phyloP scores from a whole-genome alignment of 257 asterid genomes.

The Solanum lignicaule region DNA sequence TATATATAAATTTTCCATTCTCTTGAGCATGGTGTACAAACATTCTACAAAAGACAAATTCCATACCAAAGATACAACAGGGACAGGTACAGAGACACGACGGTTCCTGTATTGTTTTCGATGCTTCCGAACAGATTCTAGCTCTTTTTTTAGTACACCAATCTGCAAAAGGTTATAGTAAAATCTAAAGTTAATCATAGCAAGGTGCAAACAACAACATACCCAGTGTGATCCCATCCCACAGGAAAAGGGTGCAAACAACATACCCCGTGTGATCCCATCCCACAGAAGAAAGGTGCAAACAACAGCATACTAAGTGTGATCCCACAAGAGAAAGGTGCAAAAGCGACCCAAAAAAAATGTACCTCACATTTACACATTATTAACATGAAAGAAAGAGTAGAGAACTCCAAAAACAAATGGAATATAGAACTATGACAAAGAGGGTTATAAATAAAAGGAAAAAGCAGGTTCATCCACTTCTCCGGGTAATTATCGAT shows the following conservation, averaged over 20 bases:
- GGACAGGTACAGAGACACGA: conserved; percentile 68
- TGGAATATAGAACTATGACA: not conserved
- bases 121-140: conserved; percentile 94
- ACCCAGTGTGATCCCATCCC: no score
- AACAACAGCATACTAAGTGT: not conserved
- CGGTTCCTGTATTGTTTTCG: conserved; percentile 87
- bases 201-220: not conserved
- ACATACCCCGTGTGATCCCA: not conserved
- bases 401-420: not conserved
- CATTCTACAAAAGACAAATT: not conserved
- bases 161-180: conserved; percentile 26
- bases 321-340: not conserved
- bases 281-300: not conserved
- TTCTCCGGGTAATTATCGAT: not conserved
- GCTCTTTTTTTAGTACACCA: conserved; percentile 80
- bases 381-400: not conserved
- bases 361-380: not conserved
- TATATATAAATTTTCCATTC: not conserved
- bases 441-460: not conserved
- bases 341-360: not conserved
- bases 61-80: conserved; percentile 92
- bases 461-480: not conserved
- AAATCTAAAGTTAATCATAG: not conserved
- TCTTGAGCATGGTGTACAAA: not conserved
- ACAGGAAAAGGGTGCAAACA: not conserved